Conservation (phyloP, 176 grass and related monocot species). For the Carex kokanica region DNA sequence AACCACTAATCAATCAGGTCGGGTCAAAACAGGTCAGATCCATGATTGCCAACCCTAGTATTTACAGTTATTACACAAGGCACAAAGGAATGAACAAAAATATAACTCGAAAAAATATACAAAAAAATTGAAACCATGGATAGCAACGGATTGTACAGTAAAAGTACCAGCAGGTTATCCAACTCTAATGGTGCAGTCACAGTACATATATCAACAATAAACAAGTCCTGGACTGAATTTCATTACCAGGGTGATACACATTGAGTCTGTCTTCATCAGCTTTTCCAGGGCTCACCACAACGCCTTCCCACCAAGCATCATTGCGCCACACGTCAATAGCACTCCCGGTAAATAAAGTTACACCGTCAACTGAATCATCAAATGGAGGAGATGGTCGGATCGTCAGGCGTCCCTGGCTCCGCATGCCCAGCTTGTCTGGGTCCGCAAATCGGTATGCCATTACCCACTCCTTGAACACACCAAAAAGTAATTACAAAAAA, state of each 20-base stretch:
- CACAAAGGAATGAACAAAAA: neutral
- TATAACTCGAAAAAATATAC: neutral
- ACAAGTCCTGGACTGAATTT: neutral
- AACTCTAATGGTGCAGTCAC: neutral
- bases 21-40: neutral
- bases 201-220: slow-evolving; percentile 15
- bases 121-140: neutral
- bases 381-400: slow-evolving; percentile 56
- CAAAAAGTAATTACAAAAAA: neutral
- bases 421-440: slow-evolving; percentile 71
- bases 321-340: slow-evolving; percentile 75
- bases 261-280: slow-evolving; percentile 43
- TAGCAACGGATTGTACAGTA: neutral
- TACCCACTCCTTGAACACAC: slow-evolving; percentile 56
- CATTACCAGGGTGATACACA: slow-evolving; percentile 61
- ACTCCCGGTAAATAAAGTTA: slow-evolving; percentile 52
- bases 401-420: slow-evolving; percentile 53
- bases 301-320: slow-evolving; percentile 95
- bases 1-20: neutral
- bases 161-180: neutral
- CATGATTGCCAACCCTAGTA: neutral
- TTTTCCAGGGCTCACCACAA: slow-evolving; percentile 45
- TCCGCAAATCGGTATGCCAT: slow-evolving; percentile 60
- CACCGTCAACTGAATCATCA: slow-evolving; percentile 34
- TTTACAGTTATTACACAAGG: neutral